Evolutionary conservation across 257 asterid genomes (phyloP).

Genomic region (Sherardia arvensis): DNA sequence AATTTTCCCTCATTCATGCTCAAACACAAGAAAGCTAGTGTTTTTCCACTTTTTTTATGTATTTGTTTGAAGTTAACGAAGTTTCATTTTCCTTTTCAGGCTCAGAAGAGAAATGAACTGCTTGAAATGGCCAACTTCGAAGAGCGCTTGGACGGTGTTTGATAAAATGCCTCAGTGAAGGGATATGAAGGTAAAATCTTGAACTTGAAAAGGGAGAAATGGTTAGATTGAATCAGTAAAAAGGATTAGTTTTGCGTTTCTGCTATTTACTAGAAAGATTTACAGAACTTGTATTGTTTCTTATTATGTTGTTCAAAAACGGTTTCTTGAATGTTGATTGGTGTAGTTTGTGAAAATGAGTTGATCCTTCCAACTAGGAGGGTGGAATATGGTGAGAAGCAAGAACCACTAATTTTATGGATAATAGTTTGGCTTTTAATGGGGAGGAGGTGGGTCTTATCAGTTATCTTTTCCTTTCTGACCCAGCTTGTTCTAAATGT

Average conservation of each 20-base stretch:
- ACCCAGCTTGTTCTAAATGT: neutral
- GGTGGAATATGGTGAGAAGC: constrained; percentile 7
- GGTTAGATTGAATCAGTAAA: neutral
- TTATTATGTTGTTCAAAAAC: neutral
- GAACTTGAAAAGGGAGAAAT: neutral
- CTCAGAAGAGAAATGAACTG: neutral
- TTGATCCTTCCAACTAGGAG: constrained; percentile 2
- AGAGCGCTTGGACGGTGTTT: neutral
- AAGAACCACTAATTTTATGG: constrained; percentile 19
- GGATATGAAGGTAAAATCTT: neutral
- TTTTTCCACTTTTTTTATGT: neutral
- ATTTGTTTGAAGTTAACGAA: neutral
- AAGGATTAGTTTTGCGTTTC: neutral
- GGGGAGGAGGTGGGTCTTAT: constrained; percentile 3
- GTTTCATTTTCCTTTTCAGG: neutral
- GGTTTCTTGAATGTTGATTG: neutral
- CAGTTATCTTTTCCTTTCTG: constrained; percentile 1
- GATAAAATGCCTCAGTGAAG: neutral
- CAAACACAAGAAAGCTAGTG: neutral
- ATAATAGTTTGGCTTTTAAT: constrained; percentile 15
- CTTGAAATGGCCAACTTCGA: neutral
- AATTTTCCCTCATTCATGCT: neutral
- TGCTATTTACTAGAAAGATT: neutral
- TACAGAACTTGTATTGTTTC: neutral
- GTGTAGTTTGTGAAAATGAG: neutral